Percentiles rank a stretch among this genome's conserved stretches.
Conservation (phyloP, 2,329 filamentous ascomycete species). For the Verticillium dahliae region DNA sequence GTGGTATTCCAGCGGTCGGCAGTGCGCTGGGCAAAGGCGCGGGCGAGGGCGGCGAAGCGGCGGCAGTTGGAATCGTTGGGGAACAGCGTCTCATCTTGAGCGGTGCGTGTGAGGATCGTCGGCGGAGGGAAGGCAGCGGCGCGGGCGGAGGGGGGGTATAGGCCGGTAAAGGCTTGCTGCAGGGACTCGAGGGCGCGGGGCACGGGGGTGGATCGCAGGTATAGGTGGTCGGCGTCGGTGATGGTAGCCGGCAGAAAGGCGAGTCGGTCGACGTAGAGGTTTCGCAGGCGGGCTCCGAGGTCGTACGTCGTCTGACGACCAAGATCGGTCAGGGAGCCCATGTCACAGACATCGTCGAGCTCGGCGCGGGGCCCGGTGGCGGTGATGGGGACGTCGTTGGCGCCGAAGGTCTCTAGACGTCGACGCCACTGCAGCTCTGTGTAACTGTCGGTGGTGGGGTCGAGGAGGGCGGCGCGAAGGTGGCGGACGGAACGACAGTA, state of each 20-base stretch:
- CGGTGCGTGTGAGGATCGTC: constrained; percentile 58
- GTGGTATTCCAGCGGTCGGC: constrained; percentile 69
- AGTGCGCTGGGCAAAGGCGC: constrained; percentile 65
- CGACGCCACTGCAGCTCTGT: constrained; percentile 56
- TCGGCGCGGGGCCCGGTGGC: constrained; percentile 62
- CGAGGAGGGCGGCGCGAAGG: constrained; percentile 50
- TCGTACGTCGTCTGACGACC: constrained; percentile 66
- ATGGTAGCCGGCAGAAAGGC: constrained; percentile 60
- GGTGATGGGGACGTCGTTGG: constrained; percentile 61
- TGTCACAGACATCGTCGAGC: constrained; percentile 75
- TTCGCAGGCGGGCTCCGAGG: constrained; percentile 60
- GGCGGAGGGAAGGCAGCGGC: constrained; percentile 47
- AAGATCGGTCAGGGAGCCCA: constrained; percentile 68
- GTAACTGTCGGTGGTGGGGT: constrained; percentile 30
- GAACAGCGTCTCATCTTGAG: constrained; percentile 69
- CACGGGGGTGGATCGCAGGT: constrained; percentile 68
- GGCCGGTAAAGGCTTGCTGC: constrained; percentile 67
- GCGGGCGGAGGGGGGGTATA: constrained; percentile 56
- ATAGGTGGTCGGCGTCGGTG: constrained; percentile 49
- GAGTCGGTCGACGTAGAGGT: constrained; percentile 70
- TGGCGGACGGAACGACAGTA: constrained; percentile 77
- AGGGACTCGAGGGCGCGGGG: constrained; percentile 72
- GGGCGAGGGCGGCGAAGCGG: constrained; percentile 62
- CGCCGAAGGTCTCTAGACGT: constrained; percentile 75
- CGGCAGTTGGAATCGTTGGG: constrained; percentile 69